phyloP scores from a whole-genome alignment of 1,284 basidiomycete genomes.

The Cutaneotrichosporon cutaneum region DNA sequence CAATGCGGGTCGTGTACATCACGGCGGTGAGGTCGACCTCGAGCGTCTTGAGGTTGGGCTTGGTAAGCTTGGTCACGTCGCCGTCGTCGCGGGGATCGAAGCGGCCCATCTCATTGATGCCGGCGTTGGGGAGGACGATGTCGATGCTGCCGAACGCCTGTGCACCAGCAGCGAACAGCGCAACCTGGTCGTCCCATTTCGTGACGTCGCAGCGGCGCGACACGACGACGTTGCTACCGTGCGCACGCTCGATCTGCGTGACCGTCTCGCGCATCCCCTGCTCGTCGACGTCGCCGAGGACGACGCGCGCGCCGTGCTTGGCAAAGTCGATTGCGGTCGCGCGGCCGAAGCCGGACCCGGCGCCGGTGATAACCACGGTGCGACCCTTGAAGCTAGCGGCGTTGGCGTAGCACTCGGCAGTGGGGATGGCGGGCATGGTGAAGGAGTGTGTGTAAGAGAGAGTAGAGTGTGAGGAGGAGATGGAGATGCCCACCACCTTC shows the following conservation, averaged over 20 bases:
- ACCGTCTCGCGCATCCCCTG: conserved; percentile 18
- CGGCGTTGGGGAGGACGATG: conserved; percentile 27
- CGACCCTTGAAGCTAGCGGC: conserved; percentile 44
- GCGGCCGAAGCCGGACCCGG: conserved; percentile 23
- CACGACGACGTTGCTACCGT: conserved; percentile 30
- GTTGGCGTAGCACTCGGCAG: conserved; percentile 18
- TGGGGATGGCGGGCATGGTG: conserved; percentile 21
- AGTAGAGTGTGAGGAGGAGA: not conserved
- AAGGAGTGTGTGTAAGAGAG: not conserved
- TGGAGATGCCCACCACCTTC: not conserved
- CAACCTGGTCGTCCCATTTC: conserved; percentile 25
- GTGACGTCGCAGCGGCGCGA: conserved; percentile 32
- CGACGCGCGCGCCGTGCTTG: conserved; percentile 20
- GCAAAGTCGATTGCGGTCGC: conserved; percentile 21
- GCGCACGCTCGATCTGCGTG: conserved; percentile 4
- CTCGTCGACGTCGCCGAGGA: conserved; percentile 24
- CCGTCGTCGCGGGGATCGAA: conserved; percentile 20
- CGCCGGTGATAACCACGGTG: conserved; percentile 23
- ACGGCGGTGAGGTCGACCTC: conserved; percentile 25
- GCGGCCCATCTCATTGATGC: conserved; percentile 20
- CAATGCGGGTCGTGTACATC: conserved; percentile 24
- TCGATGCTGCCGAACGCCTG: conserved; percentile 21
- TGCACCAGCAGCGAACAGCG: conserved; percentile 18
- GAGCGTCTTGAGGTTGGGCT: conserved; percentile 23
- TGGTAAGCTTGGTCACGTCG: conserved; percentile 13